These are phyloP conservation scores for Aegilops speltoides DNA, from an alignment of 176 grass and related monocot species.

Conservation along the genomic window DNA sequence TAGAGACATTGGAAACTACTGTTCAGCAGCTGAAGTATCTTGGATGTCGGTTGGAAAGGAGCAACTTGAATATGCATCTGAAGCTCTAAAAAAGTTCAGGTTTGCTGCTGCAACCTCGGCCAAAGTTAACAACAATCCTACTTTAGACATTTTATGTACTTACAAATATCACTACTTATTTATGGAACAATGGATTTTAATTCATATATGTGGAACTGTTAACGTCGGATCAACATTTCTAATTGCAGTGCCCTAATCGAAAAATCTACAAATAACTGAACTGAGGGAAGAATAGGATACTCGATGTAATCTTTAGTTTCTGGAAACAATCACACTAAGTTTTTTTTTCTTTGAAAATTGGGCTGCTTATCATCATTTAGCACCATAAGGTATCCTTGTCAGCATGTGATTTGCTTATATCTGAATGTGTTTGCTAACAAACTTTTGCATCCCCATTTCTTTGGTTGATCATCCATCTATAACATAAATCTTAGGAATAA, in stretches of 20 bases:
- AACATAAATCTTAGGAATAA: slow-evolving; percentile 3
- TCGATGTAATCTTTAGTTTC: not conserved
- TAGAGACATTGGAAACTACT: slow-evolving; percentile 80
- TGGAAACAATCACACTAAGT: not conserved
- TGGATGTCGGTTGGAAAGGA: slow-evolving; percentile 99
- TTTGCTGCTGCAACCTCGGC: slow-evolving; percentile 32
- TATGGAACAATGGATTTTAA: not conserved
- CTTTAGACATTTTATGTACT: not conserved
- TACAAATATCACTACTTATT: not conserved
- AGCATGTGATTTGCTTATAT: not conserved
- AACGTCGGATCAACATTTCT: not conserved
- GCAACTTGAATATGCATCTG: slow-evolving; percentile 95
- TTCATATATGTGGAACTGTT: not conserved
- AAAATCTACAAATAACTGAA: slow-evolving; percentile 1
- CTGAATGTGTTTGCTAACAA: slow-evolving; percentile 6
- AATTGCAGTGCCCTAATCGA: not conserved
- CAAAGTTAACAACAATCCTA: not conserved
- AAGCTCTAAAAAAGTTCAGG: slow-evolving; percentile 96
- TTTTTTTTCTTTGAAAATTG: not conserved
- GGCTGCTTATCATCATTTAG: not conserved
- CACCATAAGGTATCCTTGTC: not conserved
- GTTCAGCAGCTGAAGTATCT: slow-evolving; percentile 69
- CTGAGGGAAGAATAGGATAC: not conserved
- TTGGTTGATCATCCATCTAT: slow-evolving; percentile 21
- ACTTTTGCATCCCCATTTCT: slow-evolving; percentile 1